Base-by-base conservation (phyloP, 768 basidiomycete species). In the Naematelia encephala region DNA sequence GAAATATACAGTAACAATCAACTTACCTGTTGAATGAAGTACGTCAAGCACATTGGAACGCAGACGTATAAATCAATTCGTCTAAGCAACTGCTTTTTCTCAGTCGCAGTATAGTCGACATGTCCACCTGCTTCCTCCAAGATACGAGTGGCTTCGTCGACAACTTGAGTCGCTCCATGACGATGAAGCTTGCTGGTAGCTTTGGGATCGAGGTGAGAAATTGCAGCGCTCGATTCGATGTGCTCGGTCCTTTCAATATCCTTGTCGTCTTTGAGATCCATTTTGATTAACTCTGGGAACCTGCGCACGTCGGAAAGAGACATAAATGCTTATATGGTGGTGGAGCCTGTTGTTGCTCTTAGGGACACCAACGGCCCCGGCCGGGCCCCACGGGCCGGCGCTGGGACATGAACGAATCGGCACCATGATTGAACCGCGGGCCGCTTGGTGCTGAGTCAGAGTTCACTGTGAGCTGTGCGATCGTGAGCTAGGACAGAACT, bases 31-130 rank as follows among this genome's bases (percentile, higher is more conserved):
- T 68, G 66, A 11, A 68, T 29, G 28, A 68, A 64, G 44, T 68
- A 68, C 12, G 58, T 56, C 28, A 65, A 27, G 34, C 64, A 65
- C 64, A 65, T 60, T 56, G 57, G 64, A 13, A 61, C 22, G 46
- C 60, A 62, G 28, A 63, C 68, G 51, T 34, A 63, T 34, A 61
- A 19, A 46, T 70, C 69, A 25, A 70, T 63, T 46, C 51, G 60
- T 27, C 69, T 26, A 43, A 66, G 28, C 5, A 67, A 59, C 16
- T 61, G 55, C 39, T 62, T 65, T 4, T 56, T 42, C 43, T 68
- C 61, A 21, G 55, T 50, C 4, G 54, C n/a, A 1, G 61, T 49
- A 30, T 63, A 64, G 21, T 62, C 60, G 43, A 67, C 46, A 43
- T 54, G 54, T 3, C 57, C 61, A 22, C 64, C 67, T 11, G 57